Percentiles rank a stretch among this genome's conserved stretches.
Evolutionary conservation across 805 yeast species (phyloP).

Genomic region (Candida pseudofarinosa): DNA sequence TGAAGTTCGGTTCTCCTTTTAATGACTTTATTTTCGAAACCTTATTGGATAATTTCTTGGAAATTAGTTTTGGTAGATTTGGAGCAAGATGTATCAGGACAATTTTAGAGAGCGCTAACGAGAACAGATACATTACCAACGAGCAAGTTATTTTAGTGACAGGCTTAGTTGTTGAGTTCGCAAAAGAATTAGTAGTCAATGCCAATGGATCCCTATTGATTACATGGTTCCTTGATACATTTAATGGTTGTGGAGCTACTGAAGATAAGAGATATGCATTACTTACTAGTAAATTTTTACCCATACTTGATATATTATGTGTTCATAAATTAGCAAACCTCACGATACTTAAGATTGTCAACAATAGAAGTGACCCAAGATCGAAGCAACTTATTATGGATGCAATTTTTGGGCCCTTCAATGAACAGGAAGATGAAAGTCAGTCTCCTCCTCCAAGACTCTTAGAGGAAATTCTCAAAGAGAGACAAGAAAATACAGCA

Average conservation of each 20-base stretch:
- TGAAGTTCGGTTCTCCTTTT: slow-evolving; percentile 85
- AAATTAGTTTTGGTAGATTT: slow-evolving; percentile 81
- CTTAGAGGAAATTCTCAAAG: slow-evolving; percentile 60
- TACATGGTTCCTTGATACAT: slow-evolving; percentile 92
- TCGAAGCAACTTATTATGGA: slow-evolving; percentile 61
- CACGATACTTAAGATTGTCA: slow-evolving; percentile 74
- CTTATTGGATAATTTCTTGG: slow-evolving; percentile 70
- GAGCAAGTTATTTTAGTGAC: slow-evolving; percentile 74
- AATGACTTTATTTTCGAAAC: slow-evolving; percentile 86
- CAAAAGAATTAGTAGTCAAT: slow-evolving; percentile 75
- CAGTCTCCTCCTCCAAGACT: slow-evolving; percentile 38
- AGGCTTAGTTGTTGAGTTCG: slow-evolving; percentile 70
- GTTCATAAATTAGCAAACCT: slow-evolving; percentile 81
- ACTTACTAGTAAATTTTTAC: slow-evolving; percentile 58
- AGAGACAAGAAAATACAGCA: slow-evolving; percentile 52
- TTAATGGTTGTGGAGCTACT: slow-evolving; percentile 20
- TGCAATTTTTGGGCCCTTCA: slow-evolving; percentile 57
- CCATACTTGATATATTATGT: slow-evolving; percentile 60
- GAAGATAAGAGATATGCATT: slow-evolving; percentile 58
- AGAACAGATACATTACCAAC: slow-evolving; percentile 28
- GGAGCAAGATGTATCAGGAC: slow-evolving; percentile 96
- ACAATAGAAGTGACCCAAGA: slow-evolving; percentile 59
- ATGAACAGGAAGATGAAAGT: slow-evolving; percentile 17
- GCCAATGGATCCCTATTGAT: slow-evolving; percentile 84
- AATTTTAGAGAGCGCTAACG: slow-evolving; percentile 73